Percentiles rank a stretch among this genome's conserved stretches.
Conservation (phyloP, 2,329 filamentous ascomycete genomes). For the Epichloe festucae region DNA sequence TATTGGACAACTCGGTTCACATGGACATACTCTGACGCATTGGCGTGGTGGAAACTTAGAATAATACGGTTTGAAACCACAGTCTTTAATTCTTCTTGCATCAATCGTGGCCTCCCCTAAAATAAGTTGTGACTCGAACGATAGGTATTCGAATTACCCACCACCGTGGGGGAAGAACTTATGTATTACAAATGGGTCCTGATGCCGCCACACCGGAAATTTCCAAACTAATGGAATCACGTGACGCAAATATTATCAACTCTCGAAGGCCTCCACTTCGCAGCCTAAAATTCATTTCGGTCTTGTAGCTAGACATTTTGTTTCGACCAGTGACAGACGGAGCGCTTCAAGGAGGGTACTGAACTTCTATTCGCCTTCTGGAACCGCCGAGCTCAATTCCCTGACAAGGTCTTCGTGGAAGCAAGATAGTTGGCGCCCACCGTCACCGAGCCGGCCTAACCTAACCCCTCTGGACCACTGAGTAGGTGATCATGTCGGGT, state of each 20-base stretch:
- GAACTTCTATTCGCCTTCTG: not conserved
- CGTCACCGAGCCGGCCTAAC: not conserved
- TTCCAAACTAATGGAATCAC: not conserved
- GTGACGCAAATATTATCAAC: not conserved
- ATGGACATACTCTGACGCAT: not conserved
- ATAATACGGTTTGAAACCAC: too few species aligned
- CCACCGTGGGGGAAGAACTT: not conserved
- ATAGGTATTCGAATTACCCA: too few species aligned
- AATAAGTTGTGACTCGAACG: too few species aligned
- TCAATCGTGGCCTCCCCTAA: too few species aligned
- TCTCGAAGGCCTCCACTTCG: not conserved
- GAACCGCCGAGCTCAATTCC: not conserved
- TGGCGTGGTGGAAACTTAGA: too few species aligned
- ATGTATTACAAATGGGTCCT: not conserved
- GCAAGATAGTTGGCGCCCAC: not conserved
- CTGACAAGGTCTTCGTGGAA: not conserved
- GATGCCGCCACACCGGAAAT: not conserved
- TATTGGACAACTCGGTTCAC: not conserved
- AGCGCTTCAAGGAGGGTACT: not conserved
- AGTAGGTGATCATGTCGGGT: slow-evolving; percentile 29
- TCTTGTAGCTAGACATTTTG: not conserved
- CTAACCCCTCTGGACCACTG: not conserved
- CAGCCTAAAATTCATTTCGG: not conserved
- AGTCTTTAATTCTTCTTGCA: too few species aligned
- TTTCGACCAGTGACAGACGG: not conserved